These are phyloP conservation scores for Trapa incisa DNA, from an alignment of 345 rosid genomes.

Conservation along the genomic window DNA sequence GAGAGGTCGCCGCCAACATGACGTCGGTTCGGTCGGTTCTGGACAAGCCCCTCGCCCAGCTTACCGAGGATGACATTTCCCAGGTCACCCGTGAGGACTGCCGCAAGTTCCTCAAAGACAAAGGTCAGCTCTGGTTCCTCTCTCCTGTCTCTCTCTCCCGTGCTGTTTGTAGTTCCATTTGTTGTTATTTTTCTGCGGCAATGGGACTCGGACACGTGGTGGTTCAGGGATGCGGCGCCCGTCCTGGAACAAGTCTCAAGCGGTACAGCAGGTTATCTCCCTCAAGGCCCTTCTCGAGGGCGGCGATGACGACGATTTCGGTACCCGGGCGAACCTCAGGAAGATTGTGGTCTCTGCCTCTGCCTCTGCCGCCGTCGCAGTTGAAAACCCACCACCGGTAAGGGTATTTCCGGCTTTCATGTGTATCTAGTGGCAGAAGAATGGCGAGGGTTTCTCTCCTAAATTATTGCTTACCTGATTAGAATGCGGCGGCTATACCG, in stretches of 20 bases:
- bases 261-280: conserved; percentile 91
- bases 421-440: neutral
- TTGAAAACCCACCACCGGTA: conserved; percentile 29
- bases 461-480: neutral
- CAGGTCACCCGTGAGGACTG: conserved; percentile 96
- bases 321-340: conserved; percentile 50
- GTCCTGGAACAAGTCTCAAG: conserved; percentile 97
- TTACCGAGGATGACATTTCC: conserved; percentile 92
- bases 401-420: conserved; percentile 5
- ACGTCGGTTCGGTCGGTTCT: conserved; percentile 55
- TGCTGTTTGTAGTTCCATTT: neutral
- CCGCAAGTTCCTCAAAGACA: conserved; percentile 78
- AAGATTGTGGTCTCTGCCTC: conserved; percentile 36
- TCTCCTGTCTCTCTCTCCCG: neutral
- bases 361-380: conserved; percentile 11
- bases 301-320: conserved; percentile 56
- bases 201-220: conserved; percentile 38
- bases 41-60: conserved; percentile 61
- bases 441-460: neutral
- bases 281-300: conserved; percentile 71
- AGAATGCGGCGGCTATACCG: neutral
- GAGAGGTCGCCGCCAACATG: conserved; percentile 31
- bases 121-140: conserved; percentile 28
- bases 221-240: conserved; percentile 79
- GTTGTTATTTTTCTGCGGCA: neutral